A percentile compares a stretch with the other conserved stretches of the same genome.
Conservation (phyloP, 768 basidiomycete species). For the Hydnomerulius pinastri region DNA sequence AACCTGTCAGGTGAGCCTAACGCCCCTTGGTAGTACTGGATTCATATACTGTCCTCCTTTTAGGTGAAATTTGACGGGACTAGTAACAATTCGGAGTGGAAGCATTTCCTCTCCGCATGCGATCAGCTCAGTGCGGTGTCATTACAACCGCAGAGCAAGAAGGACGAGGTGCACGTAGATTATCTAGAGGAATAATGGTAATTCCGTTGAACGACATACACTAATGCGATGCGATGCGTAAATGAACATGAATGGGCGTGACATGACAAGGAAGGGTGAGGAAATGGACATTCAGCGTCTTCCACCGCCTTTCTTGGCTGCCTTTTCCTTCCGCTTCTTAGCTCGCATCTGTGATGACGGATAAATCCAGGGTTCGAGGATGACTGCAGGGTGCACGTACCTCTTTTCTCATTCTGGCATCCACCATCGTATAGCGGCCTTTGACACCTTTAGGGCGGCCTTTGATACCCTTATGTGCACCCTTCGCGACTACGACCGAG, state of each 20-base stretch:
- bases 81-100: slow-evolving; percentile 45
- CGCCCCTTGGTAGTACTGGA: not conserved
- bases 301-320: slow-evolving; percentile 53
- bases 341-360: slow-evolving; percentile 79
- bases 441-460: slow-evolving; percentile 96
- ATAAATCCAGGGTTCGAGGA: slow-evolving; percentile 4
- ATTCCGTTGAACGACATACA: not conserved
- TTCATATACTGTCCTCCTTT: slow-evolving; percentile 1
- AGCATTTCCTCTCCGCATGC: slow-evolving; percentile 42
- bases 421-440: slow-evolving; percentile 93
- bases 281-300: slow-evolving; percentile 35
- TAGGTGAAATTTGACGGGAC: slow-evolving; percentile 50
- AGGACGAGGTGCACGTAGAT: slow-evolving; percentile 5
- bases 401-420: slow-evolving; percentile 92
- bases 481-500: slow-evolving; percentile 91
- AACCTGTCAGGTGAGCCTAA: slow-evolving; percentile 52
- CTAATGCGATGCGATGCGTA: not conserved
- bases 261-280: not conserved
- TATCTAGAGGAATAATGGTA: slow-evolving; percentile 11
- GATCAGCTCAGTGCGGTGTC: slow-evolving; percentile 41
- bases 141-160: slow-evolving; percentile 28
- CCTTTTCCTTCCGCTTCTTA: slow-evolving; percentile 77
- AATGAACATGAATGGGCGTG: not conserved
- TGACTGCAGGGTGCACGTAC: slow-evolving; percentile 33
- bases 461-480: slow-evolving; percentile 84